These are phyloP conservation scores for Luzula sylvatica DNA, from an alignment of 176 grass and related monocot species.

Conservation along the genomic window DNA sequence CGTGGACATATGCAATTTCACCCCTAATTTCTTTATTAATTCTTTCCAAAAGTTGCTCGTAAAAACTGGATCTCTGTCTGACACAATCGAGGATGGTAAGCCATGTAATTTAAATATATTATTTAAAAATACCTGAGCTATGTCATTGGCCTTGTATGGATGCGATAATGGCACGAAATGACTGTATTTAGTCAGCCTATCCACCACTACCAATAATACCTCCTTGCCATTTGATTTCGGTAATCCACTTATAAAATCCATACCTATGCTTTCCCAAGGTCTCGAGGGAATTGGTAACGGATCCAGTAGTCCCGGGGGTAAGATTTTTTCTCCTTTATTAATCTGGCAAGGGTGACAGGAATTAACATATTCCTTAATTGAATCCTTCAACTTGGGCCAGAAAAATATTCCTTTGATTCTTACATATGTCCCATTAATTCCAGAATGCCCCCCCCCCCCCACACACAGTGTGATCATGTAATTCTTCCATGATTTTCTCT, in stretches of 20 bases:
- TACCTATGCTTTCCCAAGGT: background rate
- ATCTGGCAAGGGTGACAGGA: background rate
- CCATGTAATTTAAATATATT: background rate
- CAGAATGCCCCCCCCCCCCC: background rate
- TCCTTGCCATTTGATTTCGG: background rate
- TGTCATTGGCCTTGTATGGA: background rate
- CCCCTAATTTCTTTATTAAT: background rate
- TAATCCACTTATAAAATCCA: background rate
- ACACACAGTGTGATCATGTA: background rate
- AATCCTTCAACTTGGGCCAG: background rate
- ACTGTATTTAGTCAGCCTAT: background rate
- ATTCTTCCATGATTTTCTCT: background rate
- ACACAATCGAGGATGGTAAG: background rate
- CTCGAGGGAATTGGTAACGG: background rate
- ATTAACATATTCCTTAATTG: background rate
- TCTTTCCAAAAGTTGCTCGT: slow-evolving; percentile 8
- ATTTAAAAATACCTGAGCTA: background rate
- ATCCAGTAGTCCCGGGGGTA: background rate
- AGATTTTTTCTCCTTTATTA: background rate
- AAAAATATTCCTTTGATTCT: background rate
- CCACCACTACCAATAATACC: background rate
- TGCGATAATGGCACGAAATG: background rate
- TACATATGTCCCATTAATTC: background rate
- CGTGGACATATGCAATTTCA: background rate
- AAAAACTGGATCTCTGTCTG: slow-evolving; percentile 8